Evolutionary conservation across 2,329 filamentous ascomycete species (phyloP), one percentile per base, ranked within the genome.

Genomic region (Tolypocladium inflatum): DNA sequence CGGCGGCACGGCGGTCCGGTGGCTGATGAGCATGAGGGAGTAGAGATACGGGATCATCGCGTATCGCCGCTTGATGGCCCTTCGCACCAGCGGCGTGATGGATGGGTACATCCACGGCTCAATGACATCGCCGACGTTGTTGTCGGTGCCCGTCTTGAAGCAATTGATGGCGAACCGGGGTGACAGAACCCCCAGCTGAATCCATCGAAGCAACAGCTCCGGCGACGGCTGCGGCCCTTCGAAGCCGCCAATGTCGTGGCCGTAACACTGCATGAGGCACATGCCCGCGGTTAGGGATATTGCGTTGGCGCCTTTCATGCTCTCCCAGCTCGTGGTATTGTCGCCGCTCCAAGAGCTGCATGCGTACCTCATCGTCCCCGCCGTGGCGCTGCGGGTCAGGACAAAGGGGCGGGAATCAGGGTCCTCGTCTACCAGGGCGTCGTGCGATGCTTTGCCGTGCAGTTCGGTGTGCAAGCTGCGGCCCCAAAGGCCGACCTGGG

Each of bases 21-120:
- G 86, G 26, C 83, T 85, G 55, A 82, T 76, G 0, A 90, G 75
- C 50, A 81, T 80, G 1, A 85, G 76, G 0, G 84, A 85, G 70
- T 90, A 90, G 9, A 88, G 78, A 67, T 89, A 90, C 0, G 88
- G 87, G 10, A 90, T 80, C 57, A 90, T 75, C 61, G 86, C 85
- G 66, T 91, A 90, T 38, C 87, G 80, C 8, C 88, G 79, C 70
- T 85, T 85, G 68, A 91, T 89, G 1, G 85, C 79, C 56, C 79
- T 78, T 19, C 87, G 80, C 17, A 90, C 75, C 1, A 86, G 70
- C 0, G 80, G 81, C 0, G 85, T 84, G 35, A 85, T 84, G 41
- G 85, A 80, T 0, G 86, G 84, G 65, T 90, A 88, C 85, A 90
- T 89, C 85, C 86, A 90, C 0, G 87, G 87, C 72, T 90, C 87